Base-by-base conservation (phyloP, 2,329 filamentous ascomycete genomes). In the Colletotrichum coccodes region DNA sequence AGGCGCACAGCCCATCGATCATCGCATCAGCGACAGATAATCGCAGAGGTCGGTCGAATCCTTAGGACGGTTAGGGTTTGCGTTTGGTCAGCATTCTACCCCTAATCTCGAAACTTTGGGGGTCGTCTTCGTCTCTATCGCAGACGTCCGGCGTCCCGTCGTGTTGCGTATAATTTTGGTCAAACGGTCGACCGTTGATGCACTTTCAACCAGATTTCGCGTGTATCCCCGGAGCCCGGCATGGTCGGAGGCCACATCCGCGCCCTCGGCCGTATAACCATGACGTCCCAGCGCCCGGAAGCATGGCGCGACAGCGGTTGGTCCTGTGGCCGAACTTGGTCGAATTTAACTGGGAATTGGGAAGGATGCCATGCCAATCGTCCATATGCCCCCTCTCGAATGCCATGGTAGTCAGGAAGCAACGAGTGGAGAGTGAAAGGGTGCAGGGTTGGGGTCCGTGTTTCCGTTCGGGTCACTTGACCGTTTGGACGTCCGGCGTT, bases 381-480 rank as follows among this genome's bases (percentile, higher is more conserved):
- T 12, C 47, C 32, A 34, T 30, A 49, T 58, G 53, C 38, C 53
- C 26, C 7, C 16, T 26, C 18, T n/a, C 28, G 30, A 47, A 34
- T 57, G 30, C 14, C 14, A 36, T 59, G 30, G 44, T 7, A 47
- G 44, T 6, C 16, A 28, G 46, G 46, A 50, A 12, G 30, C 32
- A 30, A 18, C 23, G 23, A 14, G 42, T 36, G 53, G 36, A 60
- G 32, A 46, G 32, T 28, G 42, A 8, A 34, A 21, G 23, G 12
- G 6, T 49, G 18, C 30, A 40, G 21, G 32, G n/a, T 44, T 40
- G 57, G 44, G 42, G 32, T 28, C 57, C 23, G 44, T 38, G 57
- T 60, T 60, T 60, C 57, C 57, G 30, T 60, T 60, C 57, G 23
- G 44, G 42, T 60, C 57, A 60, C 32, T 60, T 60, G 57, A 58